Base-by-base conservation (phyloP, 148 eudicot genomes). In the Vaccinium myrtillus region DNA sequence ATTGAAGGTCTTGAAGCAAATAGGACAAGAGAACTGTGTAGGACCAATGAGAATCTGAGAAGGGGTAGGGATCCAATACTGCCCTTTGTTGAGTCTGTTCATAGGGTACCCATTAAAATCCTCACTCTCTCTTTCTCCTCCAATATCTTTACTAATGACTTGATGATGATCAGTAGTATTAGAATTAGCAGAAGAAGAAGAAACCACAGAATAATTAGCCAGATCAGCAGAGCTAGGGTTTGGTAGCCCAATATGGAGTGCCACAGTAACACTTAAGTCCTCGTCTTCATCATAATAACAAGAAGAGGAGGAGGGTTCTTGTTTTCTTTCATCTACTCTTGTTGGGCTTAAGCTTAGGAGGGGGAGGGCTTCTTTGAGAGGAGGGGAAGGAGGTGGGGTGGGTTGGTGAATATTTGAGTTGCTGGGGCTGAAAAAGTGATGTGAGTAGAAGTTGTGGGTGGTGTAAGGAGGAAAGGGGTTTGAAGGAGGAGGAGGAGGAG, bases 51-150 rank as follows among this genome's bases (percentile, higher is more conserved):
- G 91, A 86, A 96, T 96, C 89, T 96, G 99, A 50, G 99, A 91
- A 82, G 99, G 98, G 32, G 99, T 94, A 43, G 99, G 99, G 80
- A 96, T 96, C 99, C 99, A 96, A 83, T 96, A 96, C 87, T 96
- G 95, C 10, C 98, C 98, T 81, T 93, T 94, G 84, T 90, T 94
- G 46, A 90, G 84, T 81, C 90, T 91, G 63, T 77, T 91, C 58
- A 91, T 73, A 19, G 94, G 90, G 88, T 87, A 84, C 79, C 87
- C 91, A 59, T 55, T 73, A 15, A 73, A 83, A 76, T 87, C 89
- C 84, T 16, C 88, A 21, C 25, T 12, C 39, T 82, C 83, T 39
- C 25, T 12, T 13, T 82, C 83, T 39, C 84, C 77, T 18, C 83
- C 81, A 6, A 84, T 55, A 30, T 77, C 81, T 65, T 82, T 49